phyloP scores from a whole-genome alignment of 2,329 filamentous ascomycete species.

The Cercospora zeae-maydis region DNA sequence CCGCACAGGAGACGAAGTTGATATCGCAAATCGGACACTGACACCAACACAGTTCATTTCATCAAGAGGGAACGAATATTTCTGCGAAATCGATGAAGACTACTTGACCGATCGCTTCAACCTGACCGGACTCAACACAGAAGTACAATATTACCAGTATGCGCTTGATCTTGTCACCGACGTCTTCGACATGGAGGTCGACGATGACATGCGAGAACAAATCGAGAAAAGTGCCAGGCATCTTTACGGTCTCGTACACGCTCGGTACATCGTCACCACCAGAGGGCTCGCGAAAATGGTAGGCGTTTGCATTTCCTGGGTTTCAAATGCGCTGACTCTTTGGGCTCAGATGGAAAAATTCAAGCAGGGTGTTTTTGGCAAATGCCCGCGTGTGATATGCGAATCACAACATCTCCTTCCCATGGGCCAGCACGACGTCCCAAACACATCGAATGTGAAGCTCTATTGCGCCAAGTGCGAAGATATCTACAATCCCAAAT shows the following conservation, averaged over 20 bases:
- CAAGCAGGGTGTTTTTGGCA: conserved; percentile 96
- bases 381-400: conserved; percentile 95
- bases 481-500: conserved; percentile 98
- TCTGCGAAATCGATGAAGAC: conserved; percentile 99
- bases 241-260: conserved; percentile 92
- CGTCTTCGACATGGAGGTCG: conserved; percentile 96
- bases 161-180: conserved; percentile 95
- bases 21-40: conserved; percentile 2
- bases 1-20: not conserved
- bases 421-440: conserved; percentile 87
- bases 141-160: conserved; percentile 99
- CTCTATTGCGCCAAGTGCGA: conserved; percentile 97
- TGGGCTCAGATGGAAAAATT: conserved; percentile 83
- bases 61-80: conserved; percentile 96
- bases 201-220: conserved; percentile 95
- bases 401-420: conserved; percentile 88
- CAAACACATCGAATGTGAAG: conserved; percentile 86
- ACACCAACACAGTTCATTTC: conserved; percentile 80
- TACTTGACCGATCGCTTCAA: conserved; percentile 98
- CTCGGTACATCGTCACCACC: conserved; percentile 94
- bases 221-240: conserved; percentile 97
- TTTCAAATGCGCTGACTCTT: conserved; percentile 6
- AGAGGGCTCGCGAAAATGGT: conserved; percentile 95
- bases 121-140: conserved; percentile 90
- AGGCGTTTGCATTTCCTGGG: conserved; percentile 27